Evolutionary conservation across 345 rosid species (phyloP), one percentile per base, ranked within the genome.

Genomic region (Murraya paniculata): DNA sequence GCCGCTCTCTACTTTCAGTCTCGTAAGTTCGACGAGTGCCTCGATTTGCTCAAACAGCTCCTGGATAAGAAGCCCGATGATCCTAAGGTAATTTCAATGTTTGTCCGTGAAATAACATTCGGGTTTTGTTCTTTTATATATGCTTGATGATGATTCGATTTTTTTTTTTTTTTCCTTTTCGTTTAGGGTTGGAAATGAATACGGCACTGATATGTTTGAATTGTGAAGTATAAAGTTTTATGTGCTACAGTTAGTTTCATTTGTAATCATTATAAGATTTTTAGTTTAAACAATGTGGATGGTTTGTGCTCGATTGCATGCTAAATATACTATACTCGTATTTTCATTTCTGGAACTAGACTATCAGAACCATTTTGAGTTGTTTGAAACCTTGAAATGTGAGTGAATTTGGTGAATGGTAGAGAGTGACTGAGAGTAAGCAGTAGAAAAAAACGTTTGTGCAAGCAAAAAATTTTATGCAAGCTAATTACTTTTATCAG

Each of bases 1-100:
- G 98, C 99, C 31, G 84, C 88, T 27, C 80, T 87, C 45, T 84
- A 79, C 84, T 97, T 90, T 81, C 93, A 92, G 81, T 94, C 98
- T 59, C 81, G 88, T 45, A 89, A 92, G 76, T 93, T 87, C 80
- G 64, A 73, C 16, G 99, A 97, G 75, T 94, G 98, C 78, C 80
- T 97, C 28, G 91, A 87, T 41, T 80, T 89, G 72, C 77, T 94
- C 80, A 80, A 79, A 84, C 93, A 91, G 86, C 91, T 97, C 57
- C 75, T 79, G 75, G 90, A 81, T 60, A 92, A 86, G 87, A 90
- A 89, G 77, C 89, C 78, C 24, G 85, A 86, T 85, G 98, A 94
- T 90, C 97, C 93, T 3, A 96, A 92, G 94, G 99, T 94, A 53
- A 66, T 62, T 62, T 53, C 72, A 38, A 9, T 13, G 33, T 53